phyloP scores from a whole-genome alignment of 2,329 filamentous ascomycete species.

The Leptographium flavum region DNA sequence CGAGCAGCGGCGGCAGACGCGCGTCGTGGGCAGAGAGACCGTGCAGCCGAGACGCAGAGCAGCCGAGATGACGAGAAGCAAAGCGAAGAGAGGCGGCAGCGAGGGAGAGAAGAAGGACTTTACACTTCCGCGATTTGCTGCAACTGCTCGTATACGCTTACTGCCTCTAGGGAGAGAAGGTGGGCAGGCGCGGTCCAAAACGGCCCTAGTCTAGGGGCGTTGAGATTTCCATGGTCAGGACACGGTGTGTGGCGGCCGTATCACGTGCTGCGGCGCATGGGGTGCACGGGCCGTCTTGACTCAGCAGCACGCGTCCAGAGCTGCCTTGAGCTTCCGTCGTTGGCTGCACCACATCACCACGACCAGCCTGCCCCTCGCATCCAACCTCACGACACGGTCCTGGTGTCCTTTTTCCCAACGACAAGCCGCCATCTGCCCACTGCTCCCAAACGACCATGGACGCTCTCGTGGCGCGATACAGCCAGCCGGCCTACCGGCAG shows the following conservation, averaged over 20 bases:
- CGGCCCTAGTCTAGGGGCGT: too few species aligned
- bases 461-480: conserved; percentile 83
- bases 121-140: too few species aligned
- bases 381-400: neutral
- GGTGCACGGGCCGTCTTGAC: neutral
- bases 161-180: neutral
- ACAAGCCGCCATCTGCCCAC: neutral
- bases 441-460: conserved; percentile 71
- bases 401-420: neutral
- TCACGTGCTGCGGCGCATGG: too few species aligned
- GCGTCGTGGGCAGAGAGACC: too few species aligned
- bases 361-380: neutral
- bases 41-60: too few species aligned
- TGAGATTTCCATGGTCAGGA: too few species aligned
- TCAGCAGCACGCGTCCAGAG: conserved; percentile 10
- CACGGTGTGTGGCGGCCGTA: too few species aligned
- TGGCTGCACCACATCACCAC: neutral
- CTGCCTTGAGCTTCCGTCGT: conserved; percentile 9
- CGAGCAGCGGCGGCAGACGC: neutral
- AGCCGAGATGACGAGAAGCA: too few species aligned
- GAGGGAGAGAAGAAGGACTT: too few species aligned
- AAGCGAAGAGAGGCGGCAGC: too few species aligned
- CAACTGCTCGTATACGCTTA: neutral
- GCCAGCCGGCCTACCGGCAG: conserved; percentile 56
- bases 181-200: neutral